phyloP scores from a whole-genome alignment of 495 filamentous ascomycete genomes.

The Wilcoxina mikolae region DNA sequence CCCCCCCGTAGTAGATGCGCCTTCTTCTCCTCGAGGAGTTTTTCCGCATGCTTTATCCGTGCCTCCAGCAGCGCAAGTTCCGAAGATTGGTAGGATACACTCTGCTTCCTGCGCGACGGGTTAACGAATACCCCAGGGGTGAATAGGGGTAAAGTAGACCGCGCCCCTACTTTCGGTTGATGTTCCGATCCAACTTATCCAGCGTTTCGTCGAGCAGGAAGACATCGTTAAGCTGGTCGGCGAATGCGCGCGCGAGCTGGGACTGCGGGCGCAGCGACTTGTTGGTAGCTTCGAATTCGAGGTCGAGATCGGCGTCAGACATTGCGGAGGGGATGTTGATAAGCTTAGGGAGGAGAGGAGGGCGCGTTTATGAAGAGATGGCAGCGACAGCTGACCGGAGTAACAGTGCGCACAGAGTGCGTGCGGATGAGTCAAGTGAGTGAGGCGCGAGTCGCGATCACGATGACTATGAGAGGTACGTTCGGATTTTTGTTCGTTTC shows the following conservation, averaged over 20 bases:
- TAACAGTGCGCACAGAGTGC: too few species aligned
- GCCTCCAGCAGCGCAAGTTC: slow-evolving; percentile 79
- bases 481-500: too few species aligned
- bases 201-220: slow-evolving; percentile 73
- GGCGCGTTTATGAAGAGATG: not conserved
- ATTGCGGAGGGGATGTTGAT: not conserved
- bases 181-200: slow-evolving; percentile 56
- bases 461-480: too few species aligned
- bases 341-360: not conserved
- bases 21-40: slow-evolving; percentile 47
- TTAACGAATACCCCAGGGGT: slow-evolving; percentile 18
- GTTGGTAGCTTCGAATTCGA: not conserved
- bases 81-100: slow-evolving; percentile 54
- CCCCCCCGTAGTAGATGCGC: slow-evolving; percentile 18
- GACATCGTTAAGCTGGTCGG: slow-evolving; percentile 68
- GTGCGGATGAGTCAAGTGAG: too few species aligned
- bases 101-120: slow-evolving; percentile 43
- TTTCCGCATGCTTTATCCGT: slow-evolving; percentile 69
- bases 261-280: not conserved
- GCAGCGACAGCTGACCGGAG: slow-evolving; percentile 5
- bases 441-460: too few species aligned
- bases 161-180: slow-evolving; percentile 65
- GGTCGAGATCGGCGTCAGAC: not conserved
- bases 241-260: slow-evolving; percentile 80
- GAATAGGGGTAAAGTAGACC: not conserved